Base-by-base conservation (phyloP, 169 alveolate species). In the Neospora caninum region DNA sequence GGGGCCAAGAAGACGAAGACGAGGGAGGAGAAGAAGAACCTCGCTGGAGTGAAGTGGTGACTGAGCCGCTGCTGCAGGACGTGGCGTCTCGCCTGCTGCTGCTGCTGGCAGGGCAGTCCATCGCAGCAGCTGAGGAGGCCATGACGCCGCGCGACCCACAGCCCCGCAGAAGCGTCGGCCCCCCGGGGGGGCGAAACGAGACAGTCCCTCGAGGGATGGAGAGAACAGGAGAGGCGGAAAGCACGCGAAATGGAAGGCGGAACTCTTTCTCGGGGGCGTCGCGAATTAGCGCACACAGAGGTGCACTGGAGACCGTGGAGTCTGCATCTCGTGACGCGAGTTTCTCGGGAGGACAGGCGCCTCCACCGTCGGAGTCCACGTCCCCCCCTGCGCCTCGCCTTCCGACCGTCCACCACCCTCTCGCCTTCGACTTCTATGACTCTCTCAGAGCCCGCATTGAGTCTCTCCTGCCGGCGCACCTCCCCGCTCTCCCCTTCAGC, bases 81-180 rank as follows among this genome's bases (percentile, higher is more conserved):
- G 49, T 92, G 42, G 84, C 84, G 83, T 78, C 86, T 6, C 58
- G 94, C 38, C 91, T 92, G 91, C 54, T 92, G 94, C 91, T 92
- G 88, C 73, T 92, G 84, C 94, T 92, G 36, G 69, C 92, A 25
- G 84, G 87, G 27, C 94, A 92, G 49, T 92, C 94, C 70, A 82
- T 88, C 6, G 58, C 67, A 22, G 94, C 94, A 29, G 94, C 94
- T 10, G 94, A 88, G 34, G 91, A 91, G 9, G 94, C 94, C 88
- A 39, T 92, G 91, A 82, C 94, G 38, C 92, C 92, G 29, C n/a
- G 10, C 31, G 82, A 6, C 4, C 18, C 42, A 20, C 6, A 18
- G 58, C 58, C 58, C 58, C 22, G 58, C 58, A 13, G 58, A 4
- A 4, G 58, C 58, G 7, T 64, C 73, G 20, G 31, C 34, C 73